phyloP scores from a whole-genome alignment of 2,329 filamentous ascomycete genomes.

The Trichophaea hybrida region DNA sequence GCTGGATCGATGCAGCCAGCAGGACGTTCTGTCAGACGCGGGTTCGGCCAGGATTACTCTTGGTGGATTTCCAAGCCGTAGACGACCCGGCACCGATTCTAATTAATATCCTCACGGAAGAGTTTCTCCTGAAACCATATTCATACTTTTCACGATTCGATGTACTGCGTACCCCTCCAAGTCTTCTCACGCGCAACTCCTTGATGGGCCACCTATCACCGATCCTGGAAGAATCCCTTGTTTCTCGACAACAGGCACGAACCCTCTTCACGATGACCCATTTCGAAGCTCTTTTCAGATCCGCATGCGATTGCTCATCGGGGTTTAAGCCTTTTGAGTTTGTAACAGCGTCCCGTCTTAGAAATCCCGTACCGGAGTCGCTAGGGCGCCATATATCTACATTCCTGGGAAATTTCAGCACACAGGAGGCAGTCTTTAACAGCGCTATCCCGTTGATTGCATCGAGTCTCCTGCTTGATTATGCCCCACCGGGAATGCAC shows the following conservation, averaged over 20 bases:
- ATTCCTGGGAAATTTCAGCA: not conserved
- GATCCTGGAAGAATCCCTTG: not conserved
- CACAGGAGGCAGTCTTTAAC: not conserved
- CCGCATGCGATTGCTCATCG: not conserved
- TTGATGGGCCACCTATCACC: not conserved
- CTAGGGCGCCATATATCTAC: not conserved
- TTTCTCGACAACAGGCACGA: not conserved
- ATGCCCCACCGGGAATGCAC: slow-evolving; percentile 3
- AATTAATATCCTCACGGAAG: no score
- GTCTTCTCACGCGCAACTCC: not conserved
- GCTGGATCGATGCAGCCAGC: no score
- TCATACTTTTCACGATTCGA: not conserved
- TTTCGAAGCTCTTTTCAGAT: not conserved
- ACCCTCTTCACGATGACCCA: not conserved
- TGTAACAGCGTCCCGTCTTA: not conserved
- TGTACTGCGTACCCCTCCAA: not conserved
- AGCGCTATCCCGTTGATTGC: not conserved
- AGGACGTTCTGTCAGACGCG: no score
- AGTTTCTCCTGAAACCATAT: not conserved
- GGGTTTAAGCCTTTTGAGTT: not conserved
- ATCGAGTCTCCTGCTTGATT: not conserved
- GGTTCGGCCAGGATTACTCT: no score
- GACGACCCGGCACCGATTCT: no score
- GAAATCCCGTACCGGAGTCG: not conserved
- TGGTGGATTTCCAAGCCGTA: no score